Percentiles rank a stretch among this genome's conserved stretches.
These are phyloP conservation scores for Diphasiastrum complanatum DNA, from an alignment of 83 land plant species.

Conservation along the genomic window DNA sequence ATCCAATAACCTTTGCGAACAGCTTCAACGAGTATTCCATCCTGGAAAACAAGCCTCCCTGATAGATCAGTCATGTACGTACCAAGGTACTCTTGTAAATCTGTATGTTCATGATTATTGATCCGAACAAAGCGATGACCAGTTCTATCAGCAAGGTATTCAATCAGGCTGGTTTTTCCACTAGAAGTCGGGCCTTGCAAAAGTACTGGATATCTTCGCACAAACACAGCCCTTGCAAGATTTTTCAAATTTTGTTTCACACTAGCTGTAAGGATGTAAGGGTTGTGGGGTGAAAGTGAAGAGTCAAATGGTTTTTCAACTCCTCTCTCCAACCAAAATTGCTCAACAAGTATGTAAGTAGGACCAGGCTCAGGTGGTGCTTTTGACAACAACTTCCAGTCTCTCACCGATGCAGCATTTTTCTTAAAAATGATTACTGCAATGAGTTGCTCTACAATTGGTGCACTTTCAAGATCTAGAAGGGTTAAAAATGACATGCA, in stretches of 20 bases:
- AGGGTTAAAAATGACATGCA: constrained; percentile 80
- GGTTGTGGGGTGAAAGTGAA: constrained; percentile 29
- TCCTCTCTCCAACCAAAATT: constrained; percentile 38
- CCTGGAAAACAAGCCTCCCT: constrained; percentile 83
- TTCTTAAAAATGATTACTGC: constrained; percentile 31
- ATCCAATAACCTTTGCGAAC: constrained; percentile 92
- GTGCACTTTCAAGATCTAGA: constrained; percentile 67
- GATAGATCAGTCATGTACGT: constrained; percentile 63
- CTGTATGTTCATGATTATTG: constrained; percentile 98
- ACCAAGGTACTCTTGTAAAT: constrained; percentile 92
- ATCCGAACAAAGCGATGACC: constrained; percentile 87
- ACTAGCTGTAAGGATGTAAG: constrained; percentile 64
- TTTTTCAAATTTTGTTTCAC: constrained; percentile 60
- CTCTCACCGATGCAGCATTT: constrained; percentile 26
- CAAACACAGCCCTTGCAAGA: constrained; percentile 70
- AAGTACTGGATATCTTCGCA: constrained; percentile 77
- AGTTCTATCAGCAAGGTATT: constrained; percentile 80
- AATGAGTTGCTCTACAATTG: constrained; percentile 58
- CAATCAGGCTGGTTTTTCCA: constrained; percentile 91
- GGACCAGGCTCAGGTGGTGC: constrained; percentile 36
- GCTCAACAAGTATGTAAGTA: constrained; percentile 39
- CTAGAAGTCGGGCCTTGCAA: constrained; percentile 98
- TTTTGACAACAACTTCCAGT: constrained; percentile 18
- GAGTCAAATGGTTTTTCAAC: constrained; percentile 15
- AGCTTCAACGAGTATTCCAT: constrained; percentile 88